Evolutionary conservation across 371 early-diverging fungal genomes (phyloP), one percentile per base, ranked within the genome.

Genomic region (Mucor plumbeus): DNA sequence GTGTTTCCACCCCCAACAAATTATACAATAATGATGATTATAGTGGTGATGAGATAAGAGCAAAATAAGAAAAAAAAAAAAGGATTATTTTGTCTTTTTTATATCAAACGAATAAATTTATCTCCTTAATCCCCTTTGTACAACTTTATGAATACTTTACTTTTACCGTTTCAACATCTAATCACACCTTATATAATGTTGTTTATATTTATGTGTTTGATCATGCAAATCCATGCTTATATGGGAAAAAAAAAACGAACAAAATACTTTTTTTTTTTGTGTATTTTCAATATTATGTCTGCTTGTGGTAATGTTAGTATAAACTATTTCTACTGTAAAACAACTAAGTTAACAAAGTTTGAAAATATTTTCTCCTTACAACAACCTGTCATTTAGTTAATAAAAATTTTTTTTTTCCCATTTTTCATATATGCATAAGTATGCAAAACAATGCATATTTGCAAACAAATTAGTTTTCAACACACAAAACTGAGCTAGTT

Each of bases 1-100:
- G 53, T 53, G 53, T 21, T 31, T 31, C 26, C 21, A 53, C 56
- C 56, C 56, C 56, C 36, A 56, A 56, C 34, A 44, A 56, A 56
- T 36, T 33, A 36, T 33, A 36, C 34, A 56, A n/a, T 56, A n/a
- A 36, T 56, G 36, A 56, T 56, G 53, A 53, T 53, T 19, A 44
- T 43, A 21, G 10, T 53, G 26, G 3, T 26, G 35, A 50, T 19
- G 9, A 61, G 21, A 47, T 26, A 61, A 61, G 34, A 26, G 36
- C 34, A 47, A 26, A 43, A 33, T 26, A 43, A 44, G 21, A 60
- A 33, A 60, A 60, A 44, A 50, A 62, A 50, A 35, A 19, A 38
- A 36, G 34, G 34, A 33, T 38, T 5, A 57, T 38, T 38, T 38
- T 1, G 13, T 26, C 55, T 21, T 43, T 59, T 59, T 59, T 59